Evolutionary conservation across 352 stramenopile genomes (phyloP).

Genomic region (Phytophthora agathidicida): DNA sequence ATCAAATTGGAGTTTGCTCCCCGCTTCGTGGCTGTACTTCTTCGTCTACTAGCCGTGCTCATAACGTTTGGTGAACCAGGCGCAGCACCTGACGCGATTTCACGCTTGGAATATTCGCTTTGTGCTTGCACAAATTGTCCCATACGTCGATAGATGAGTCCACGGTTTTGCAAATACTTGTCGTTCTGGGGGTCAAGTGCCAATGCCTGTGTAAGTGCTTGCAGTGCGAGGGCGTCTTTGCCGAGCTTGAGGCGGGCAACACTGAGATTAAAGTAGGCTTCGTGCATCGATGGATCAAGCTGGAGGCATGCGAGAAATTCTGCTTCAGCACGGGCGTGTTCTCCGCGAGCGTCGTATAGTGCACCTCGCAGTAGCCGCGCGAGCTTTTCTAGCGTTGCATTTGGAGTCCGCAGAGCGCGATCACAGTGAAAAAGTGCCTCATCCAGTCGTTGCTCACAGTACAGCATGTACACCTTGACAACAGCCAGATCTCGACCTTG

Average conservation of each 20-base stretch:
- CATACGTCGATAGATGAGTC: constrained; percentile 63
- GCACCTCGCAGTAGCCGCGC: constrained; percentile 62
- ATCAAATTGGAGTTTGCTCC: neutral
- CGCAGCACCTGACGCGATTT: constrained; percentile 13
- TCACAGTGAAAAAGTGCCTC: constrained; percentile 62
- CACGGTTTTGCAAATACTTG: constrained; percentile 60
- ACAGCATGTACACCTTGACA: constrained; percentile 62
- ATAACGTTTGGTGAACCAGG: neutral
- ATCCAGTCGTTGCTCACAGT: constrained; percentile 60
- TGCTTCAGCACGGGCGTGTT: constrained; percentile 48
- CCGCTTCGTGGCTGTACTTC: constrained; percentile 35
- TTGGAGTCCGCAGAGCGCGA: constrained; percentile 58
- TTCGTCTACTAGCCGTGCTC: neutral
- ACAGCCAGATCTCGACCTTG: constrained; percentile 50
- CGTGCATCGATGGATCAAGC: constrained; percentile 59
- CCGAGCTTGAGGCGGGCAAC: constrained; percentile 56
- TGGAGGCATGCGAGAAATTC: constrained; percentile 51
- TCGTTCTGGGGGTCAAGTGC: constrained; percentile 43
- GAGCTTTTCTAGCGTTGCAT: constrained; percentile 61
- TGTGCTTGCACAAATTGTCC: constrained; percentile 51
- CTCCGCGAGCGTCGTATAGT: constrained; percentile 56
- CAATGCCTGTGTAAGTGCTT: constrained; percentile 47
- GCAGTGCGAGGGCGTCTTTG: constrained; percentile 44
- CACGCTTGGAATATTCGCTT: constrained; percentile 56
- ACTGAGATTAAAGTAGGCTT: constrained; percentile 72